Base-by-base conservation (phyloP, 1,284 basidiomycete genomes). In the Quambalaria eucalypti region DNA sequence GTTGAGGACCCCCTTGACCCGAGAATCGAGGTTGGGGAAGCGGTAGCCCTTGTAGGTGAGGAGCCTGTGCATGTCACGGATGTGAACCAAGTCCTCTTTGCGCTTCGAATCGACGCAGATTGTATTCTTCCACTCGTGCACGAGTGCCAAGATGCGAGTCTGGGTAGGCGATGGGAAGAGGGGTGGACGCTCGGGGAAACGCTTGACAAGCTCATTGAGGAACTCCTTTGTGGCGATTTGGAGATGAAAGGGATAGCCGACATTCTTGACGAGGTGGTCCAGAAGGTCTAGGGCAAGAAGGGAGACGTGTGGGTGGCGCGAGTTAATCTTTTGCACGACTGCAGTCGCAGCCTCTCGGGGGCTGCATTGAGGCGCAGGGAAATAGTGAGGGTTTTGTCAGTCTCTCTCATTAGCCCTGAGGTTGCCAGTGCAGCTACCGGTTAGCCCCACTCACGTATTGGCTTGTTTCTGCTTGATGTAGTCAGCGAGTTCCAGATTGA, bases 221-320 rank as follows among this genome's bases (percentile, higher is more conserved):
- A 98, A 99, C 75, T 97, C 95, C 76, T 99, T 98, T 25, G 95
- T 98, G n/a, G 88, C 82, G 66, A 98, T 88, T 77, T 98, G 93
- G 25, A 99, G 85, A 73, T 98, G 93, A 59, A 98, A 87, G 0
- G 92, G 85, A 78, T 98, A 98, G 68, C 93, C 93, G 74, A 92
- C 96, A 49, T 88, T 86, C 75, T 92, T 88, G 51, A 96, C 88
- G 50, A 99, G 85, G 12, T 90, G 91, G 76, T 96, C 90, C 60
- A 99, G 84, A 2, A 97, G 78, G 64, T 78, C 62, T 28, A 28
- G 68, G 1, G 87, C 84, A 33, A 95, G 83, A 67, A 91, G 83
- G 25, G 88, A 85, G 62, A 93, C 82, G 74, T 95, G 90, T 1
- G 88, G 87, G 67, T 91, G 90, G 59, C 91, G 84, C 73, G 90